Conservation (phyloP, 1,284 basidiomycete species). For the Cutaneotrichosporon cavernicola region DNA sequence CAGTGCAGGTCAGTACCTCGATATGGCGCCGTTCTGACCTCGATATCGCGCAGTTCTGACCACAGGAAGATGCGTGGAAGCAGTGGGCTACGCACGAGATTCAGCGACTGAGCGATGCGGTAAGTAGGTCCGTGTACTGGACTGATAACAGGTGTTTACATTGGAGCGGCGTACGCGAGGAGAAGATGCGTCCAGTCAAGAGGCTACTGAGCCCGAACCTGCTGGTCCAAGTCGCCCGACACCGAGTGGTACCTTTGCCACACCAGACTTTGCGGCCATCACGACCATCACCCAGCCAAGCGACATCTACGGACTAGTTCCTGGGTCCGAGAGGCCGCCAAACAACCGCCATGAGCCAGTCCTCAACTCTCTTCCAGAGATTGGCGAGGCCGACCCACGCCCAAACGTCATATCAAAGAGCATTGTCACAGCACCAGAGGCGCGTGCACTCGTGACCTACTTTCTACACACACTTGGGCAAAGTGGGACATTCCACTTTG, state of each 20-base stretch:
- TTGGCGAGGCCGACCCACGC: slow-evolving; percentile 4
- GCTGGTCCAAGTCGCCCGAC: neutral
- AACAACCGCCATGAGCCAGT: no score
- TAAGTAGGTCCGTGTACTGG: neutral
- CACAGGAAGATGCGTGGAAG: slow-evolving; percentile 11
- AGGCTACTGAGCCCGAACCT: neutral
- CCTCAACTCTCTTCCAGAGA: neutral
- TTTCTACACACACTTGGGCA: neutral
- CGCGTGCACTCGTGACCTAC: slow-evolving; percentile 1
- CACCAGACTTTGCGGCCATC: neutral
- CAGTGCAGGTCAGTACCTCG: neutral
- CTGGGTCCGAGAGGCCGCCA: neutral
- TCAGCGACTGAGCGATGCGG: slow-evolving; percentile 1
- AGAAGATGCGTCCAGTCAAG: neutral
- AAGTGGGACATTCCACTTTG: neutral
- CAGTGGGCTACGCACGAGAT: slow-evolving; percentile 12
- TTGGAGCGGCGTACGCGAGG: neutral
- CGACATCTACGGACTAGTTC: neutral
- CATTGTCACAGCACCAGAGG: neutral
- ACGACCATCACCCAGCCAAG: neutral
- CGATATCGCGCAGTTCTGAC: neutral
- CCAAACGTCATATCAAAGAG: slow-evolving; percentile 4
- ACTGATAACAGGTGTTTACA: neutral
- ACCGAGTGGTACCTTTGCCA: neutral
- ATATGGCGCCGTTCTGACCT: neutral